Base-by-base conservation (phyloP, 2,329 filamentous ascomycete species). In the Furcasterigmium furcatum region DNA sequence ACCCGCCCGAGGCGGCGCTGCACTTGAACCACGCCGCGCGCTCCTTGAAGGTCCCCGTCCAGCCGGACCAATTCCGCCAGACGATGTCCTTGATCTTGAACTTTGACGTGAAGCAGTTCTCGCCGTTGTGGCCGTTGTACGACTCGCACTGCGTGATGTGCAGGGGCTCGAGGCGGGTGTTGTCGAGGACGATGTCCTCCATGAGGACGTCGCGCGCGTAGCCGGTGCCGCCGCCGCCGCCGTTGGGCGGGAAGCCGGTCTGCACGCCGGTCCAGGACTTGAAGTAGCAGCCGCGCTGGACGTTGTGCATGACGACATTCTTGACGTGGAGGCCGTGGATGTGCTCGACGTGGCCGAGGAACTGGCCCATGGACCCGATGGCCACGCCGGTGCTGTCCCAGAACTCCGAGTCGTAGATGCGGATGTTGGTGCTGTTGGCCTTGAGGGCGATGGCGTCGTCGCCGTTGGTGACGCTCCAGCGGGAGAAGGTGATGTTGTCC, bases 241-340 rank as follows among this genome's bases (percentile, higher is more conserved):
- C 78, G 51, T 84, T 82, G 2, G 77, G 78, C 2, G 76, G 75
- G 42, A 70, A 74, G 16, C 75, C 73, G 22, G 66, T 65, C 29
- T 67, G 66, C 9, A 72, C 59, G 16, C 74, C 76, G 0, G 76
- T 77, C 79, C 79, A 83, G 1, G 77, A 82, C 63, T 83, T 82
- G 48, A 82, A 58, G 51, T 79, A 78, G n/a, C 66, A 67, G 2
- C 66, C 72, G 49, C 78, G 70, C 1, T 67, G 54, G 4, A 72
- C 77, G 46, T 73, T 66, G 40, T 66, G 52, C 43, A 70, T 70
- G 3, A 62, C 64, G 25, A 79, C 66, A 52, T 80, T 75, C 9
- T 65, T 61, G 1, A 67, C 74, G 5, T 61, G 65, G 29, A 82
- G 63, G 45, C 72, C 68, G 53, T 77, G 67, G 12, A 83, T 66